Evolutionary conservation across 163 green algal species (phyloP), one percentile per base, ranked within the genome.

Genomic region (Trebouxia gelatinosa): DNA sequence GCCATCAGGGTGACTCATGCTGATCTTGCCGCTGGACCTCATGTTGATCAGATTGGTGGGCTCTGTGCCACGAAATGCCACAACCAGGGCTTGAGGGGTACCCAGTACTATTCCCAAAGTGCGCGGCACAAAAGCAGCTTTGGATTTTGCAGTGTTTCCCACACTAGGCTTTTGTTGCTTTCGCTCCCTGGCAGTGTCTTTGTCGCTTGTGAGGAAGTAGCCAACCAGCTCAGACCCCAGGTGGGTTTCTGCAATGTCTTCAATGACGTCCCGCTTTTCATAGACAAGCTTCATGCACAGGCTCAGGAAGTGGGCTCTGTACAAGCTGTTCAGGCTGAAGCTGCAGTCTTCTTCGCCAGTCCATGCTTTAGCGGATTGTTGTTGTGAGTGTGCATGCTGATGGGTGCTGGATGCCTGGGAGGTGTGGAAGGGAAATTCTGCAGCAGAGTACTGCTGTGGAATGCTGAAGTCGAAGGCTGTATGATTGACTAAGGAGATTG

Each of bases 41-140:
- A 84, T 54, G n/a, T 84, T 81, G 74, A 84, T 81, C 26, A 84
- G 80, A 67, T 84, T 84, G 57, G 74, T 81, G 32, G 80, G 80
- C 57, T 84, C 66, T 6, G 54, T 79, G 6, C 80, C 80, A 21
- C 79, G 54, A 74, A 80, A 84, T 4, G 40, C 59, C 39, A 80
- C 43, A 48, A 78, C 29, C 64, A 80, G n/a, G 1, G 50, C 74
- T 19, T 43, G 13, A 23, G 64, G 64, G 1, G n/a, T 39, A n/a
- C 31, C 9, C 34, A 71, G 38, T n/a, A 81, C 34, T 11, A 57
- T 59, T 17, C 50, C 32, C 21, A 72, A 28, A 19, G 78, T 79
- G 29, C 70, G 58, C 16, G 78, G 78, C 21, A 76, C 58, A 66
- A 83, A 83, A 7, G 26, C 51, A 26, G 78, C 40, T 29, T 39